These are phyloP conservation scores for Backusella mclennaniae DNA, from an alignment of 192 early-diverging fungal species.

Conservation along the genomic window DNA sequence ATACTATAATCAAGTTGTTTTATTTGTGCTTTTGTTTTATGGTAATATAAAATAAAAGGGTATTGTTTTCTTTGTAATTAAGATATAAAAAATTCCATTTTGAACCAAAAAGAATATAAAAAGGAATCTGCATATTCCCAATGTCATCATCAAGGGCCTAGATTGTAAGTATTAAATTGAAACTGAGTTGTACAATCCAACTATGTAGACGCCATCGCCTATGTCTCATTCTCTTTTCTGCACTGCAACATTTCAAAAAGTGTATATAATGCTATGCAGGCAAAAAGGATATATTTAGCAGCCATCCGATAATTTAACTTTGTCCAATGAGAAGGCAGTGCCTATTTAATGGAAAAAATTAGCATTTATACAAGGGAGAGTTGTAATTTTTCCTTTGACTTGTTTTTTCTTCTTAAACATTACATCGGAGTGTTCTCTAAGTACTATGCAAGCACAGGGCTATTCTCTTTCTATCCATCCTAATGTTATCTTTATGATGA, in stretches of 20 bases:
- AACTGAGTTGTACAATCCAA: background rate
- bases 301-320: background rate
- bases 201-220: background rate
- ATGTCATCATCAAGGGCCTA: background rate
- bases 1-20: too few species aligned
- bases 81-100: background rate
- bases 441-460: background rate
- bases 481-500: background rate
- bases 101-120: background rate
- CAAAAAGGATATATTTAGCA: background rate
- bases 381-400: background rate
- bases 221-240: background rate
- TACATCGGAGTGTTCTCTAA: background rate
- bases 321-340: background rate
- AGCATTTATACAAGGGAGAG: background rate
- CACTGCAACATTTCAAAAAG: background rate
- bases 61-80: background rate
- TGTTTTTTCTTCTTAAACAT: background rate
- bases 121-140: background rate
- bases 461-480: background rate
- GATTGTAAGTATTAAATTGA: background rate
- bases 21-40: too few species aligned
- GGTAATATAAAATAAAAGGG: background rate
- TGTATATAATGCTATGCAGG: background rate
- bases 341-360: background rate